phyloP scores from a whole-genome alignment of 148 eudicot genomes.

The Drosera capensis region DNA sequence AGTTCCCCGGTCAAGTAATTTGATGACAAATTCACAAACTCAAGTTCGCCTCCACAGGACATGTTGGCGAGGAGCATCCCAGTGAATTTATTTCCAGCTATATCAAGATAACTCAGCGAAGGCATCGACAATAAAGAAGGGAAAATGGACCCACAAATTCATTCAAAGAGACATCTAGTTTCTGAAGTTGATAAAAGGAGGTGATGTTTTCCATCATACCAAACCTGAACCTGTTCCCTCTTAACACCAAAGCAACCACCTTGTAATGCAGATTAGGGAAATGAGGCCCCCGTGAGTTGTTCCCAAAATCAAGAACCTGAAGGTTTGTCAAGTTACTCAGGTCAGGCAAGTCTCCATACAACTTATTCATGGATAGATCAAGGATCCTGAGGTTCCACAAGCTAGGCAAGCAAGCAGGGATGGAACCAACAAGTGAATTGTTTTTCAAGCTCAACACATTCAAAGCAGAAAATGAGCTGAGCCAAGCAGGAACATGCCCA shows the following conservation, averaged over 20 bases:
- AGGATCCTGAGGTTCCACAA: constrained; percentile 55
- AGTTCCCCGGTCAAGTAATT: constrained; percentile 53
- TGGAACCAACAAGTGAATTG: constrained; percentile 50
- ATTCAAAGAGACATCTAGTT: constrained; percentile 56
- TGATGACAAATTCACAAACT: constrained; percentile 52
- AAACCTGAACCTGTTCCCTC: constrained; percentile 49
- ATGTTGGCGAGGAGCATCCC: constrained; percentile 34
- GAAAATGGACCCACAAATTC: constrained; percentile 71
- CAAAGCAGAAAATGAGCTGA: constrained; percentile 49
- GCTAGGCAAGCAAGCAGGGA: constrained; percentile 45
- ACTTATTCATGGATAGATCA: constrained; percentile 46
- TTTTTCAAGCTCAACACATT: constrained; percentile 59
- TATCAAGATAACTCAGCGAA: constrained; percentile 39
- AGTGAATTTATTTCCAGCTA: constrained; percentile 48
- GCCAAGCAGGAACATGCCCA: constrained; percentile 40
- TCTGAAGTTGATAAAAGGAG: constrained; percentile 45
- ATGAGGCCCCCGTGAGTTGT: constrained; percentile 52
- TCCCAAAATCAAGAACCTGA: constrained; percentile 54
- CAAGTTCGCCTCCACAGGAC: constrained; percentile 39
- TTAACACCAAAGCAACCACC: constrained; percentile 36
- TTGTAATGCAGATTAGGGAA: constrained; percentile 51
- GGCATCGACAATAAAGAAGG: constrained; percentile 42
- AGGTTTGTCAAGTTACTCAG: constrained; percentile 45
- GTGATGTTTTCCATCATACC: constrained; percentile 39
- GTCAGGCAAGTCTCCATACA: constrained; percentile 63